Evolutionary conservation across 1,284 basidiomycete genomes (phyloP).

Genomic region (Taiwanofungus camphoratus): DNA sequence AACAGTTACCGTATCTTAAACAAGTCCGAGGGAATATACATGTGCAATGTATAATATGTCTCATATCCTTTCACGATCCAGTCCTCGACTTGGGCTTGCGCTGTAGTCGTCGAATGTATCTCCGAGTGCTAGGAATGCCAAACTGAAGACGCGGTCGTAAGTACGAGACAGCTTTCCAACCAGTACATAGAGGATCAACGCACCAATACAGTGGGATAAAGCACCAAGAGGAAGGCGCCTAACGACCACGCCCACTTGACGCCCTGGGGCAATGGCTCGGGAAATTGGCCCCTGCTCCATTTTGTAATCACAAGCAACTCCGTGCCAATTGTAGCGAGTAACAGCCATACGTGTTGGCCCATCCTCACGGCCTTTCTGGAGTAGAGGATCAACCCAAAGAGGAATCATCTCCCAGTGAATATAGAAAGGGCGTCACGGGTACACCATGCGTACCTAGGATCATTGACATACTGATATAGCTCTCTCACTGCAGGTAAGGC

Average conservation of each 20-base stretch:
- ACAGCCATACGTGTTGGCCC: constrained; percentile 82
- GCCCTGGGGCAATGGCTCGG: constrained; percentile 51
- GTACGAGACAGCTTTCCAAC: constrained; percentile 1
- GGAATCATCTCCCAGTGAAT: constrained; percentile 11
- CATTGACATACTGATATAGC: constrained; percentile 73
- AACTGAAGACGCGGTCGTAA: constrained; percentile 24
- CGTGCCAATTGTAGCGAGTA: constrained; percentile 75
- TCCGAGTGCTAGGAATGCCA: constrained; percentile 31
- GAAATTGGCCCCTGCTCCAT: constrained; percentile 72
- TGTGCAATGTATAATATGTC: constrained; percentile 1
- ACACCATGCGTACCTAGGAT: constrained; percentile 54
- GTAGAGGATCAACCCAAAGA: constrained; percentile 9
- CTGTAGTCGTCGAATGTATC: constrained; percentile 28
- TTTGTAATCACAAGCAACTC: constrained; percentile 71
- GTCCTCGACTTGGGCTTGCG: constrained; percentile 25
- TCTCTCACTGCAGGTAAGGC: constrained; percentile 78
- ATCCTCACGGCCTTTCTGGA: constrained; percentile 69
- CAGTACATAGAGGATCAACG: constrained; percentile 13
- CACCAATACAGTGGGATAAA: constrained; percentile 68
- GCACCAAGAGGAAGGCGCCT: constrained; percentile 48
- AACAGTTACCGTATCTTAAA: not conserved
- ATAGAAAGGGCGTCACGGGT: constrained; percentile 1
- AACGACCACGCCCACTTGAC: constrained; percentile 64
- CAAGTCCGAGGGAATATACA: not conserved
- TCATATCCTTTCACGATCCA: constrained; percentile 13